Conservation (phyloP, 192 early-diverging fungal species). For the Linnemannia zychae region DNA sequence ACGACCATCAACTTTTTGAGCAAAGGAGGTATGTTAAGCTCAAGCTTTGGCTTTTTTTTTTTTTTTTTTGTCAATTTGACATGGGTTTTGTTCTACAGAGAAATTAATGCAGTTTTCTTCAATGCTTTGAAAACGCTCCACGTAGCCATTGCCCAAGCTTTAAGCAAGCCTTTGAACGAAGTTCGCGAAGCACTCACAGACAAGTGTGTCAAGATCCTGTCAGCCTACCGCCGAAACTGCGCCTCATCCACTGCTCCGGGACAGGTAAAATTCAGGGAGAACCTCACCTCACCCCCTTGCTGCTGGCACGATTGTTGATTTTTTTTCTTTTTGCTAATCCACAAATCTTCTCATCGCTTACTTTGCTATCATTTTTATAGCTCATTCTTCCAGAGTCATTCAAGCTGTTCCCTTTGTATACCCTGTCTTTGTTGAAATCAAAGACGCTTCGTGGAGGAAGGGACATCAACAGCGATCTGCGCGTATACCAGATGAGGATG, state of each 20-base stretch:
- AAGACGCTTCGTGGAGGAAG: conserved; percentile 83
- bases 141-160: conserved; percentile 78
- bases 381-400: conserved; percentile 98
- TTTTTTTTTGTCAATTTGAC: background rate
- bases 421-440: conserved; percentile 86
- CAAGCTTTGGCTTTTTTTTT: conserved; percentile 2
- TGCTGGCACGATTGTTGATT: background rate
- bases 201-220: conserved; percentile 89
- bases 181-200: conserved; percentile 90
- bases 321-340: background rate
- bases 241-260: conserved; percentile 89
- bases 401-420: conserved; percentile 93
- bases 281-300: background rate
- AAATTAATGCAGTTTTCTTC: background rate
- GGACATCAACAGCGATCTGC: conserved; percentile 79
- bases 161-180: conserved; percentile 74
- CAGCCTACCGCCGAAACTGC: conserved; percentile 93
- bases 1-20: conserved; percentile 89
- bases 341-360: background rate
- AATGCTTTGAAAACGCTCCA: background rate
- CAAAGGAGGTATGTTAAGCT: conserved; percentile 70
- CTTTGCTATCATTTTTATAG: conserved; percentile 41
- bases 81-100: background rate
- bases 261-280: conserved; percentile 59
- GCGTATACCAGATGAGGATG: conserved; percentile 85